Conservation (phyloP, 2,329 filamentous ascomycete species). For the Aspergillus aculeatinus region DNA sequence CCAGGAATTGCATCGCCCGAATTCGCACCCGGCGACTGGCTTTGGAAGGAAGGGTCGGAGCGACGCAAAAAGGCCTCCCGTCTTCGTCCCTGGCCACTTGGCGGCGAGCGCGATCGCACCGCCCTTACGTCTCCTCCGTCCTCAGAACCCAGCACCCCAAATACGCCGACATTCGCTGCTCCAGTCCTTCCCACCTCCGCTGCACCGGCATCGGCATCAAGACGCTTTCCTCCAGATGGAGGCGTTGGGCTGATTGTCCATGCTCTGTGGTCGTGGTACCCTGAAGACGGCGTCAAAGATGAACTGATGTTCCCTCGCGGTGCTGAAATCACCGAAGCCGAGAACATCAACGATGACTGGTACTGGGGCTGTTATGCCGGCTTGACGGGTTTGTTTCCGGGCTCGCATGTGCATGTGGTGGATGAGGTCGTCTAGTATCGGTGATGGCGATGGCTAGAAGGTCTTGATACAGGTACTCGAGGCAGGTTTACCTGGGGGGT, state of each 20-base stretch:
- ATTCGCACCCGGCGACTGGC: slow-evolving; percentile 38
- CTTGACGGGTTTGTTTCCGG: slow-evolving; percentile 74
- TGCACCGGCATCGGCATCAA: slow-evolving; percentile 12
- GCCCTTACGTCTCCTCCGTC: slow-evolving; percentile 10
- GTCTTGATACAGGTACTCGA: too few relatives aligned
- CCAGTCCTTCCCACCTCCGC: slow-evolving; percentile 56
- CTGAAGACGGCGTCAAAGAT: slow-evolving; percentile 56
- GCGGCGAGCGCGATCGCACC: slow-evolving; percentile 9
- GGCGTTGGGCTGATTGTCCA: slow-evolving; percentile 64
- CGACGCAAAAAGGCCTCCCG: slow-evolving; percentile 41
- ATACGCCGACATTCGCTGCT: slow-evolving; percentile 39
- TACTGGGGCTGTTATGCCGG: slow-evolving; percentile 84
- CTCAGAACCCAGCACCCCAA: slow-evolving; percentile 20
- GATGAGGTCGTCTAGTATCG: slow-evolving; percentile 31
- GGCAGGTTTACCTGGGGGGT: not conserved
- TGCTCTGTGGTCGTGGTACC: slow-evolving; percentile 78
- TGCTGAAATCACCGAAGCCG: slow-evolving; percentile 77
- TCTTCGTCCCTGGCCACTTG: slow-evolving; percentile 19
- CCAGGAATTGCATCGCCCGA: slow-evolving; percentile 24
- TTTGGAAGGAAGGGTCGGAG: slow-evolving; percentile 43
- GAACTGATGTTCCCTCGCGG: slow-evolving; percentile 82
- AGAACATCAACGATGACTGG: slow-evolving; percentile 91
- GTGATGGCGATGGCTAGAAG: not conserved
- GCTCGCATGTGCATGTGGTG: slow-evolving; percentile 65
- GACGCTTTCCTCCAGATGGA: slow-evolving; percentile 69